phyloP scores from a whole-genome alignment of 139 green algal species.

The Diplosphaera chodatii region DNA sequence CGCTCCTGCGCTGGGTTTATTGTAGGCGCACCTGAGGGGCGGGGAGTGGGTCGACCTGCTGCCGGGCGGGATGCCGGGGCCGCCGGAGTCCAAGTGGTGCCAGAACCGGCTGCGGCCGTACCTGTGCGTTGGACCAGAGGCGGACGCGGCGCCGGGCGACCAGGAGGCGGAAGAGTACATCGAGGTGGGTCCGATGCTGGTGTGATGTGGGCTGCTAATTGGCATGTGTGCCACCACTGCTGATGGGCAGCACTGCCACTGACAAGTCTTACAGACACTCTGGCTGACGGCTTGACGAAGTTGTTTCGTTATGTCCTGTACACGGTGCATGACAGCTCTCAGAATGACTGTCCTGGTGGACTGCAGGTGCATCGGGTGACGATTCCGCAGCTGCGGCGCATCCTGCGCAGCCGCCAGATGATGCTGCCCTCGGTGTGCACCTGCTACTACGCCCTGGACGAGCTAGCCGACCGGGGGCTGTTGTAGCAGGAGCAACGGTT shows the following conservation, averaged over 20 bases:
- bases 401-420: conserved; percentile 55
- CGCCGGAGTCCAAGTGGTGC: conserved; percentile 85
- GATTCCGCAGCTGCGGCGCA: conserved; percentile 36
- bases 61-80: conserved; percentile 43
- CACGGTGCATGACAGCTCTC: no score
- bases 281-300: no score
- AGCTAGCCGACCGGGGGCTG: background rate
- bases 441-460: conserved; percentile 52
- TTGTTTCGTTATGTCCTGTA: no score
- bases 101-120: conserved; percentile 72
- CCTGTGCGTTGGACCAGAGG: conserved; percentile 58
- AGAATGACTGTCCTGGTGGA: background rate
- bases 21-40: conserved; percentile 59
- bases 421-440: conserved; percentile 62
- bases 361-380: conserved; percentile 42
- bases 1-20: no score
- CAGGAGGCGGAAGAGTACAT: conserved; percentile 56
- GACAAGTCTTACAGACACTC: no score
- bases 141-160: conserved; percentile 21
- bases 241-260: no score
- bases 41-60: conserved; percentile 64
- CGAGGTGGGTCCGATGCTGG: conserved; percentile 19
- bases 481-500: background rate
- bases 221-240: no score
- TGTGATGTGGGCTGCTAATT: no score